Base-by-base conservation (phyloP, 2,329 filamentous ascomycete species). In the Ophiostoma himal-ulmi region DNA sequence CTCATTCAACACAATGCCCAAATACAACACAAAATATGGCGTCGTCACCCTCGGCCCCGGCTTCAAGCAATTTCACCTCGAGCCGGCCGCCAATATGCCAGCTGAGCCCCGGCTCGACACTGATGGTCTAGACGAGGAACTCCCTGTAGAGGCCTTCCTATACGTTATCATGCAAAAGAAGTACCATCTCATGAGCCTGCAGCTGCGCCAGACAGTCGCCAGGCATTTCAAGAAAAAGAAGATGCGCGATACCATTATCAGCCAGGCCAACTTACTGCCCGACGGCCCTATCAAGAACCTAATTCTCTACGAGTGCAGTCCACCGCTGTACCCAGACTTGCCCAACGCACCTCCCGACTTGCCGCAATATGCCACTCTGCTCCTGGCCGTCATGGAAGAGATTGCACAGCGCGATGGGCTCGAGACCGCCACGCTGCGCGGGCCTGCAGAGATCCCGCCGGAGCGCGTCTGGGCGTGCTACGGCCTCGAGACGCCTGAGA, bases 281-380 rank as follows among this genome's bases (percentile, higher is more conserved):
- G 67, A 66, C n/a, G 22, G 20, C 1, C 7, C 17, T 5, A 13
- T 20, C 14, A 54, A n/a, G 8, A 13, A 41, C 2, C 1, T 2
- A 1, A 11, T 66, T 8, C 44, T 41, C 44, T 44, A 52, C 34
- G 5, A 20, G 2, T n/a, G 8, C 44, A 68, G 68, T 52, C 70
- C 70, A 4, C 37, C 70, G 1, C 64, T 71, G 2, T 68, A 39
- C 54, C 70, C 70, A 0, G 65, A 71, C 48, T n/a, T 7, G 5
- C 64, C 64, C 4, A 30, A 34, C 20, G 70, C 70, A 10, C 68
- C 68, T 7, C 68, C 54, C 7, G 70, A 71, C 20, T 7, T 65
- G 3, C 62, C 62, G 8, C 4, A 7, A 6, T 4, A n/a, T 2
- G 34, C 36, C 60, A 37, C 17, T 7, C 10, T 17, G 4, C 8